Evolutionary conservation across 1,139 yeast genomes (phyloP).

Genomic region (Blastobotrys ciferrii): DNA sequence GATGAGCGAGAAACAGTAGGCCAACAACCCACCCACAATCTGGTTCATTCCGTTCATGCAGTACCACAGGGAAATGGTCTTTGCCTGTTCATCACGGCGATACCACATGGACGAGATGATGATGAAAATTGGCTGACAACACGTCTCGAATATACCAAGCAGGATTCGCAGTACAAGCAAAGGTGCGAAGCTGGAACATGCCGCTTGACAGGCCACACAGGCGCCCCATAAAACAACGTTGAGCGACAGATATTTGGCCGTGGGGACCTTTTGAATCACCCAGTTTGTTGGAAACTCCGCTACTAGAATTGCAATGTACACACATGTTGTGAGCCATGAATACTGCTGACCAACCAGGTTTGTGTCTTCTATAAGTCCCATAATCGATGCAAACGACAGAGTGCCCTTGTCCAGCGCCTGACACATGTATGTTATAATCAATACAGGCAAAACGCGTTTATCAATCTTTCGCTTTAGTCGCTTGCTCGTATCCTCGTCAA

Average conservation of each 20-base stretch:
- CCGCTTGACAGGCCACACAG: constrained; percentile 45
- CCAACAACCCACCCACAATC: constrained; percentile 25
- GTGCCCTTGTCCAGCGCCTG: constrained; percentile 59
- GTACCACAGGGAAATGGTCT: constrained; percentile 21
- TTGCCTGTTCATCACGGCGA: constrained; percentile 27
- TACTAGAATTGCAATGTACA: constrained; percentile 49
- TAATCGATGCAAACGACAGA: constrained; percentile 45
- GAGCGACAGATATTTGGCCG: constrained; percentile 48
- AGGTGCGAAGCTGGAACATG: constrained; percentile 45
- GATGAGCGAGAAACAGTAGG: constrained; percentile 24
- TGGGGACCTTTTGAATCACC: constrained; percentile 46
- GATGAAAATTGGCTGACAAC: constrained; percentile 26
- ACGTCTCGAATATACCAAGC: constrained; percentile 52
- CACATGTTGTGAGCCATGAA: constrained; percentile 48
- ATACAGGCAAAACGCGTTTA: constrained; percentile 48
- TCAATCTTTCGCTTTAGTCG: constrained; percentile 53
- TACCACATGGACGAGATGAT: constrained; percentile 30
- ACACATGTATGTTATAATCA: constrained; percentile 41
- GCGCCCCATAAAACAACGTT: constrained; percentile 49
- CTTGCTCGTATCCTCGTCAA: constrained; percentile 34
- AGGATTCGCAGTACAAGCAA: constrained; percentile 47
- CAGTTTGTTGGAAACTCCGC: constrained; percentile 40
- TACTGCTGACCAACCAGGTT: constrained; percentile 44
- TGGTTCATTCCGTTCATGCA: constrained; percentile 27
- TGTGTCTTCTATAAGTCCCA: constrained; percentile 42